phyloP scores from a whole-genome alignment of 202 grass and related monocot genomes.

The Musa balbisiana region DNA sequence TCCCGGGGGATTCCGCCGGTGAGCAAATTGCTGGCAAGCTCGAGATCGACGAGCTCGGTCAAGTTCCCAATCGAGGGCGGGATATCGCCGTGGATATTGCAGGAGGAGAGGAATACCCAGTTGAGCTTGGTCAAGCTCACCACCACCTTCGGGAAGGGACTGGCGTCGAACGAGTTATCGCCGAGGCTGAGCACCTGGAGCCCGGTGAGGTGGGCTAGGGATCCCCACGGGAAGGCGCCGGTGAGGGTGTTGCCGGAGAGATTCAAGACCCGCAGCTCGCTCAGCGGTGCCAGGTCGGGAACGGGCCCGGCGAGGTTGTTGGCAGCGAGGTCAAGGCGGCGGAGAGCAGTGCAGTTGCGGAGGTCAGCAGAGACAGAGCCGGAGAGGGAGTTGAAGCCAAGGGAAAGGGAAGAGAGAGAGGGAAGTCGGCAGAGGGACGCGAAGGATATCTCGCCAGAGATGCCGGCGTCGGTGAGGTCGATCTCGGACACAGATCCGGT shows the following conservation, averaged over 20 bases:
- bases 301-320: not conserved
- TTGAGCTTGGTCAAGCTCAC: not conserved
- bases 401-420: not conserved
- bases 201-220: not conserved
- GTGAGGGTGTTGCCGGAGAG: not conserved
- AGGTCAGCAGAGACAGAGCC: not conserved
- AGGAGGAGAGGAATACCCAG: not conserved
- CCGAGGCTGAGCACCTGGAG: not conserved
- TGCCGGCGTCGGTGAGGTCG: not conserved
- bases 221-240: constrained; percentile 3
- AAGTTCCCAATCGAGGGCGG: constrained; percentile 4
- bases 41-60: constrained; percentile 6
- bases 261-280: not conserved
- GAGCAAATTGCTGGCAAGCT: constrained; percentile 2
- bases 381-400: not conserved
- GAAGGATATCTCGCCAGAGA: not conserved
- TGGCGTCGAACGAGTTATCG: not conserved
- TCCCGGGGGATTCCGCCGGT: not conserved
- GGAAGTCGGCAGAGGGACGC: not conserved
- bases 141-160: not conserved
- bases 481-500: not conserved
- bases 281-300: not conserved
- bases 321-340: not conserved
- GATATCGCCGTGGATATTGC: not conserved
- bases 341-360: constrained; percentile 1